Base-by-base conservation (phyloP, 257 asterid genomes). In the Misopates orontium region DNA sequence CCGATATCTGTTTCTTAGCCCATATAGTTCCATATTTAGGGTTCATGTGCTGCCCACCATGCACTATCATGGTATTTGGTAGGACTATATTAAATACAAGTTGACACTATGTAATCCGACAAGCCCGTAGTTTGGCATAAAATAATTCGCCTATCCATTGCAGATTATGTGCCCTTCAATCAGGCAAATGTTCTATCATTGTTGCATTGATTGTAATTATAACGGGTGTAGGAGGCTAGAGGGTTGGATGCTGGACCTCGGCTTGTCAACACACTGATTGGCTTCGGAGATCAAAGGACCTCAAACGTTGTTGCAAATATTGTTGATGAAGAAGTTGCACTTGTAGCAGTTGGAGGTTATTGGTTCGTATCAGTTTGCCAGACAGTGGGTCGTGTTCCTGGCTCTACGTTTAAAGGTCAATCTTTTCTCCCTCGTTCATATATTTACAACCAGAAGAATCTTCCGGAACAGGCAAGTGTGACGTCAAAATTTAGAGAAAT, bases 231-330 rank as follows among this genome's bases (percentile, higher is more conserved):
- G 99, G 99, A 93, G 78, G 99, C 99, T 18, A 79, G 99, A 79
- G 97, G 99, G 14, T 85, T 93, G 24, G 99, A 93, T 73, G 99
- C 99, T 19, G 99, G 97, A 67, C 99, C 99, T 22, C 89, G 99
- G 45, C 89, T 93, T 31, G 92, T 90, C 73, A 85, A 86, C 72
- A 93, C 84, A 60, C 61, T 93, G 64, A 66, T 77, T 36, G 95
- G 99, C 51, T 93, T 83, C 70, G 97, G 99, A 51, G 97, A 93
- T 79, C 76, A 53, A 48, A 83, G 95, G 75, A 86, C 95, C 72
- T 90, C 99, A 59, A 80, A 73, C 68, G 87, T 93, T 42, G 97
- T 93, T 62, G 73, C 86, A 11, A 87, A 72, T 81, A 93, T 93
- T 66, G 96, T 96, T 1, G 95, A 84, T 44, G 99, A 93, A 78